Percentiles rank a stretch among this genome's conserved stretches.
phyloP scores from a whole-genome alignment of 2,329 filamentous ascomycete genomes.

The Sclerotinia sclerotiorum region DNA sequence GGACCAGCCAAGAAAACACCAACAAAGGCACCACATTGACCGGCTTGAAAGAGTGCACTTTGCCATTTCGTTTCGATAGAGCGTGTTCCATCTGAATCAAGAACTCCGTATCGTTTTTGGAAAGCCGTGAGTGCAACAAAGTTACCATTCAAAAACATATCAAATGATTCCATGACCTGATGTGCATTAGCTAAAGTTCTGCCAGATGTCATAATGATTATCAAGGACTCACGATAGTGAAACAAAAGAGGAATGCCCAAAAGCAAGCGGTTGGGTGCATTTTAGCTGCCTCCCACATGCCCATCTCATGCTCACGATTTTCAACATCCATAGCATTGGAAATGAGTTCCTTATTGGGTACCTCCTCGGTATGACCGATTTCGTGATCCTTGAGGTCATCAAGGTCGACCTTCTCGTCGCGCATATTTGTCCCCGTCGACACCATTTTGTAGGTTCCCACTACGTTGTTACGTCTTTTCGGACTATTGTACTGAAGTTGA shows the following conservation, averaged over 20 bases:
- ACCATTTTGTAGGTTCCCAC: neutral
- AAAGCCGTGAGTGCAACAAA: slow-evolving; percentile 56
- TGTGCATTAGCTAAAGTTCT: slow-evolving; percentile 22
- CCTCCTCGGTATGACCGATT: neutral
- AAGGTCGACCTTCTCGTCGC: neutral
- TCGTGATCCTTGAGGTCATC: neutral
- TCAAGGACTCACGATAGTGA: slow-evolving; percentile 49
- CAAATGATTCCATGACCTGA: slow-evolving; percentile 64
- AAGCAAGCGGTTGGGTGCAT: slow-evolving; percentile 53
- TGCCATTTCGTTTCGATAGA: slow-evolving; percentile 57
- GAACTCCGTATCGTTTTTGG: slow-evolving; percentile 26
- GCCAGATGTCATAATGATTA: slow-evolving; percentile 17
- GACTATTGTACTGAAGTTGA: neutral
- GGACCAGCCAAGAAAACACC: slow-evolving; percentile 60
- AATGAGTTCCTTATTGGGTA: neutral
- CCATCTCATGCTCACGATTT: slow-evolving; percentile 52
- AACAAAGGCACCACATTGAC: slow-evolving; percentile 59
- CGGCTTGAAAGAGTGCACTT: slow-evolving; percentile 55
- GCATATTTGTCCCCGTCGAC: neutral
- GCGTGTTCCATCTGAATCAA: slow-evolving; percentile 19
- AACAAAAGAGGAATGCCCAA: slow-evolving; percentile 58
- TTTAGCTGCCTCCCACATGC: slow-evolving; percentile 49
- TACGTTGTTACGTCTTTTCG: neutral
- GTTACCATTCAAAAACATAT: slow-evolving; percentile 59
- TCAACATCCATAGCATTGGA: slow-evolving; percentile 49